Evolutionary conservation across 1,284 basidiomycete species (phyloP).

Genomic region (Sporisorium scitamineum): DNA sequence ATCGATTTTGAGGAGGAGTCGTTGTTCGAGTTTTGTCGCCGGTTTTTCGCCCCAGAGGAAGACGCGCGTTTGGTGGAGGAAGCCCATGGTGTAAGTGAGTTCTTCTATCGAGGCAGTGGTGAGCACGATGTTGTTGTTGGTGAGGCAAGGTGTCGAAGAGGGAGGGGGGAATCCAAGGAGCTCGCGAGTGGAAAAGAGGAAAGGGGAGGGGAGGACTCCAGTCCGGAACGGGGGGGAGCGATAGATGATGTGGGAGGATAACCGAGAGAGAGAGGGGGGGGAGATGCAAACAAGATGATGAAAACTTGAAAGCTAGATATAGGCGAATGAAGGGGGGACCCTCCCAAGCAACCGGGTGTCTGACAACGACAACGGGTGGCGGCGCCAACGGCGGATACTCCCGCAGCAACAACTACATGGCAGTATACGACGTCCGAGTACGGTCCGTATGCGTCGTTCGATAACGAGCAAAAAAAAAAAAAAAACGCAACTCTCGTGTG

Average conservation of each 20-base stretch:
- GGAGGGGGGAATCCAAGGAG: not conserved
- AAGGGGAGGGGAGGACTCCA: not conserved
- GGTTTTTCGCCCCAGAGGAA: slow-evolving; percentile 52
- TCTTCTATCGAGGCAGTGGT: not conserved
- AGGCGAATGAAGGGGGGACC: not conserved
- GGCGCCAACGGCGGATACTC: not conserved
- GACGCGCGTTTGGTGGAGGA: slow-evolving; percentile 30
- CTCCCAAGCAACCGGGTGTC: not conserved
- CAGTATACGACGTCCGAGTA: slow-evolving; percentile 1
- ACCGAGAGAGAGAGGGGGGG: too few relatives aligned
- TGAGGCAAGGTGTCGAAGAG: not conserved
- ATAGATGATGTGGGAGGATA: slow-evolving; percentile 1
- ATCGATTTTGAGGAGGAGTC: slow-evolving; percentile 52
- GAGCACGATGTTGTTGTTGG: not conserved
- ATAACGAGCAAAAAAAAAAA: not conserved
- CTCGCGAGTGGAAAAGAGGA: not conserved
- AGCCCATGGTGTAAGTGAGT: slow-evolving; percentile 28
- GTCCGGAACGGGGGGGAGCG: not conserved
- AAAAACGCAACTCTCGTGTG: not conserved
- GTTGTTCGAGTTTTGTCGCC: slow-evolving; percentile 34
- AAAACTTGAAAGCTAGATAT: not conserved
- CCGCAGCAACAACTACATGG: not conserved
- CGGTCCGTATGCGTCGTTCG: slow-evolving; percentile 2
- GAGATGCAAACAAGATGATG: not conserved
- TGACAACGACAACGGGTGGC: not conserved